These are phyloP conservation scores for Helenozyma rhizophorensis DNA, from an alignment of 805 yeast species.

Conservation along the genomic window DNA sequence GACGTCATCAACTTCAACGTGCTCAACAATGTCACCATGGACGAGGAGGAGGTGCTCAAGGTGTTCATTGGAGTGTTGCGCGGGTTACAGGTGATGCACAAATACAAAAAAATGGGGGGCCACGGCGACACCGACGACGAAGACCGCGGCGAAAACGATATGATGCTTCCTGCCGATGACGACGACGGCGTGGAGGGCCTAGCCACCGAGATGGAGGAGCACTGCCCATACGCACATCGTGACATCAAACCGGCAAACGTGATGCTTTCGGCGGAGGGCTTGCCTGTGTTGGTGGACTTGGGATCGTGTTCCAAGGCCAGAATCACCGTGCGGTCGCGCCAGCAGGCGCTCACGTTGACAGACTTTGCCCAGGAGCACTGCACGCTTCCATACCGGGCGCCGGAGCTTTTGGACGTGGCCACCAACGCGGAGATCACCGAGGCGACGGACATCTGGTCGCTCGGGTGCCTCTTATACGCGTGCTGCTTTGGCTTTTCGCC, in stretches of 20 bases:
- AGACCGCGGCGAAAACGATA: conserved; percentile 12
- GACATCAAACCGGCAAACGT: conserved; percentile 89
- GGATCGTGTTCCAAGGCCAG: conserved; percentile 75
- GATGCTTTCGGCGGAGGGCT: conserved; percentile 69
- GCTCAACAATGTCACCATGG: conserved; percentile 48
- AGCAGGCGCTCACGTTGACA: conserved; percentile 70
- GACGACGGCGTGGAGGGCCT: conserved; percentile 17
- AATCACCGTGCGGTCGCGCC: conserved; percentile 49
- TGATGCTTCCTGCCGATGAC: conserved; percentile 24
- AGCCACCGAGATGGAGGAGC: conserved; percentile 49
- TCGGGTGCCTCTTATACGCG: conserved; percentile 81
- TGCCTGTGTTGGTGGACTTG: conserved; percentile 77
- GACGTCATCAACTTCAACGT: conserved; percentile 68
- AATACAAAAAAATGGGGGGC: conserved; percentile 37
- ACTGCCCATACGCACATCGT: conserved; percentile 74
- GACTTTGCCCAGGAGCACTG: conserved; percentile 83
- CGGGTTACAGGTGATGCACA: conserved; percentile 75
- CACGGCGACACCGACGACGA: conserved; percentile 7
- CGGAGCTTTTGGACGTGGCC: conserved; percentile 78
- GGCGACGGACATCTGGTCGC: conserved; percentile 83
- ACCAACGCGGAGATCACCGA: conserved; percentile 65
- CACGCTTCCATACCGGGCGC: conserved; percentile 84
- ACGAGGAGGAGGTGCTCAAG: conserved; percentile 60
- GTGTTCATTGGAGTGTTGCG: conserved; percentile 66
- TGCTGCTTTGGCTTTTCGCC: conserved; percentile 79